These are phyloP conservation scores for Anthostomella pinea DNA, from an alignment of 2,329 filamentous ascomycete species.

Conservation along the genomic window DNA sequence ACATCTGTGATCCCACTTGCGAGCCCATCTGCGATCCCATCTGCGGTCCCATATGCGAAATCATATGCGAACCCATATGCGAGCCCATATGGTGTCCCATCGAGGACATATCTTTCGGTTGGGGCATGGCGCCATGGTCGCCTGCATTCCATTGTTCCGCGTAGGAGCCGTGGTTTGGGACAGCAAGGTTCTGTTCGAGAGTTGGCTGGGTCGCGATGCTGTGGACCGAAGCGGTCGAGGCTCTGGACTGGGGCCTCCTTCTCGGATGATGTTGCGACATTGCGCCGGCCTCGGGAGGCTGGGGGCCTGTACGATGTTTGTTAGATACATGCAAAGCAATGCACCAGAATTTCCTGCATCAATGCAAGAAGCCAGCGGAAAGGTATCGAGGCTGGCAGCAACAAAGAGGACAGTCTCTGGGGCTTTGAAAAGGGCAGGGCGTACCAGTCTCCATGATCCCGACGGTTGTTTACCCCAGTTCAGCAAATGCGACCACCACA, in stretches of 20 bases:
- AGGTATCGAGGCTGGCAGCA: not conserved
- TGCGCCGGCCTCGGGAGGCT: conserved; percentile 31
- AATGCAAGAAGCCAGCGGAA: not conserved
- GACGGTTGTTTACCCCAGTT: conserved; percentile 30
- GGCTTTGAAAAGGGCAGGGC: conserved; percentile 3
- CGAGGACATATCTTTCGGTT: conserved; percentile 42
- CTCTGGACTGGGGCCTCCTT: conserved; percentile 53
- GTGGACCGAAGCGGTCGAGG: conserved; percentile 56
- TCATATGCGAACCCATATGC: conserved; percentile 13
- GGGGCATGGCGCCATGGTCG: conserved; percentile 34
- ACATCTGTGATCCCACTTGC: conserved; percentile 42
- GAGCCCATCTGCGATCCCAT: not conserved
- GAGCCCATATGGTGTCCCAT: conserved; percentile 20
- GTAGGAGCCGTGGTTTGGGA: conserved; percentile 39
- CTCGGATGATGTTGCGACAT: conserved; percentile 40
- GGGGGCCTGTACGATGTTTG: conserved; percentile 24
- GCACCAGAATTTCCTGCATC: not conserved
- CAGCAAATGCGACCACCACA: conserved; percentile 22
- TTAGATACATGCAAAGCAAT: conserved; percentile 5
- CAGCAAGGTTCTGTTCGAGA: conserved; percentile 47
- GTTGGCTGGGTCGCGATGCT: conserved; percentile 51
- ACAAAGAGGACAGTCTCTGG: not conserved
- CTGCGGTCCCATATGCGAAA: conserved; percentile 39
- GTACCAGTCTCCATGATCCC: conserved; percentile 25
- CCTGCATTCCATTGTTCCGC: conserved; percentile 48